phyloP scores from a whole-genome alignment of 2,329 filamentous ascomycete genomes.

The Cordyceps tenuipes region DNA sequence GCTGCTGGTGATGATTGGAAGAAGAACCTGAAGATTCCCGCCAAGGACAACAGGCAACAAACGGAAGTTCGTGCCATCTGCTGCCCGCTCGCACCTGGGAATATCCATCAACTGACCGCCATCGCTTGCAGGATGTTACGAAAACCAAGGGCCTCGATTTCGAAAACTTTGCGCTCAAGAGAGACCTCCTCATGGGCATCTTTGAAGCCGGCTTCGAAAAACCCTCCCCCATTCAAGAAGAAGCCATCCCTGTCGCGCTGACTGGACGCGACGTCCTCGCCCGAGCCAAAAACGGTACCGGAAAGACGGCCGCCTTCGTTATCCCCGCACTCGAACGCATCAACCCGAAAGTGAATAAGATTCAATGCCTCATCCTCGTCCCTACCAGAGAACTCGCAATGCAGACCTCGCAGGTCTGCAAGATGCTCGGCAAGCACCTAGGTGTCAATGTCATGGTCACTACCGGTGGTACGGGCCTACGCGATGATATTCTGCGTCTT shows the following conservation, averaged over 20 bases:
- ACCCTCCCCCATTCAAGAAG: slow-evolving; percentile 98
- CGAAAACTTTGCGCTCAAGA: slow-evolving; percentile 91
- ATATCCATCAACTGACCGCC: not conserved
- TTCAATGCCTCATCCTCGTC: slow-evolving; percentile 91
- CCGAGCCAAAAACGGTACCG: slow-evolving; percentile 95
- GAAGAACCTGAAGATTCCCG: slow-evolving; percentile 60
- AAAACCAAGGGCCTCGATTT: slow-evolving; percentile 97
- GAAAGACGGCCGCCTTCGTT: slow-evolving; percentile 96
- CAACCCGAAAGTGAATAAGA: slow-evolving; percentile 93
- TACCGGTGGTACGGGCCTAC: slow-evolving; percentile 87
- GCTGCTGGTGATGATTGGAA: slow-evolving; percentile 58
- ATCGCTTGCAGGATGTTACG: slow-evolving; percentile 75
- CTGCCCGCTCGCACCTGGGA: not conserved
- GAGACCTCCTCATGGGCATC: slow-evolving; percentile 96
- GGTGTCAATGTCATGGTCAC: slow-evolving; percentile 99
- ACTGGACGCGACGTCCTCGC: slow-evolving; percentile 93
- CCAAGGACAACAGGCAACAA: slow-evolving; percentile 69
- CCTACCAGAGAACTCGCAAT: slow-evolving; percentile 94
- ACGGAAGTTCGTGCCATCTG: slow-evolving; percentile 52
- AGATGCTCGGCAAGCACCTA: slow-evolving; percentile 93
- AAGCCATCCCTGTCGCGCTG: slow-evolving; percentile 92
- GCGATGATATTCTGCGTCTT: slow-evolving; percentile 93
- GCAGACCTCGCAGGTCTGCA: slow-evolving; percentile 98
- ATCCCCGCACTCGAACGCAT: slow-evolving; percentile 93
- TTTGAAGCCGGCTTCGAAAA: slow-evolving; percentile 99